A percentile compares a stretch with the other conserved stretches of the same genome.
phyloP scores from a whole-genome alignment of 2,329 filamentous ascomycete genomes.

The Fusarium domesticum region DNA sequence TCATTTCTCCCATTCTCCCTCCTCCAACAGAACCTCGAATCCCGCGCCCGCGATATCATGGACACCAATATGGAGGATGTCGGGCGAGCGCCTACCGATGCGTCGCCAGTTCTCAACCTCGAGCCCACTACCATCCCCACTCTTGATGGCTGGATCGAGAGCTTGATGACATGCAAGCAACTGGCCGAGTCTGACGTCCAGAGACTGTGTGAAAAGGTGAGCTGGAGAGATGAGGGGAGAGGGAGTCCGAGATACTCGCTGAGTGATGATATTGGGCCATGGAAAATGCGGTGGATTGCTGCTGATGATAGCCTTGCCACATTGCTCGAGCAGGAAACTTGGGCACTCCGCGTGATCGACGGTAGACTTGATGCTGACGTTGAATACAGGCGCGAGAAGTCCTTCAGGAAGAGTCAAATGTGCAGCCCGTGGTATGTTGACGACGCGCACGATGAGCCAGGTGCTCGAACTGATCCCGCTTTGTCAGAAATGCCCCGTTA shows the following conservation, averaged over 20 bases:
- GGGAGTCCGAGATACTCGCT: too few relatives aligned
- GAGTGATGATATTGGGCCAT: not conserved
- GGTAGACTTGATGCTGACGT: slow-evolving; percentile 31
- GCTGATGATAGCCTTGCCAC: slow-evolving; percentile 6
- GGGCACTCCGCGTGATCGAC: slow-evolving; percentile 30
- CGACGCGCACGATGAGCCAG: slow-evolving; percentile 11
- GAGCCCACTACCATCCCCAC: slow-evolving; percentile 90
- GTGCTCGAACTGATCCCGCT: slow-evolving; percentile 28
- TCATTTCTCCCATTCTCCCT: slow-evolving; percentile 25
- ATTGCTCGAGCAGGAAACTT: slow-evolving; percentile 11
- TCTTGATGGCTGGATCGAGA: slow-evolving; percentile 97
- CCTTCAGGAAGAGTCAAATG: slow-evolving; percentile 95
- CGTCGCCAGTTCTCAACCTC: slow-evolving; percentile 62
- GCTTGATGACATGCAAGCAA: slow-evolving; percentile 98
- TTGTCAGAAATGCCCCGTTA: slow-evolving; percentile 90
- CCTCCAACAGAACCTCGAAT: slow-evolving; percentile 16
- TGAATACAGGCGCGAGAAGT: slow-evolving; percentile 79
- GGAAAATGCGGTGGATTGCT: not conserved
- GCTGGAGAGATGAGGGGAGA: slow-evolving; percentile 9
- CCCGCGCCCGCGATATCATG: slow-evolving; percentile 51
- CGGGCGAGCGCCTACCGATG: slow-evolving; percentile 75
- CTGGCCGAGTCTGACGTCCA: slow-evolving; percentile 91
- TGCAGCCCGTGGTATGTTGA: slow-evolving; percentile 86
- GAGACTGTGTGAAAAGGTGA: slow-evolving; percentile 94
- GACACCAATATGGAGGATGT: slow-evolving; percentile 99